Evolutionary conservation across 257 asterid species (phyloP).

Genomic region (Lavandula angustifolia): DNA sequence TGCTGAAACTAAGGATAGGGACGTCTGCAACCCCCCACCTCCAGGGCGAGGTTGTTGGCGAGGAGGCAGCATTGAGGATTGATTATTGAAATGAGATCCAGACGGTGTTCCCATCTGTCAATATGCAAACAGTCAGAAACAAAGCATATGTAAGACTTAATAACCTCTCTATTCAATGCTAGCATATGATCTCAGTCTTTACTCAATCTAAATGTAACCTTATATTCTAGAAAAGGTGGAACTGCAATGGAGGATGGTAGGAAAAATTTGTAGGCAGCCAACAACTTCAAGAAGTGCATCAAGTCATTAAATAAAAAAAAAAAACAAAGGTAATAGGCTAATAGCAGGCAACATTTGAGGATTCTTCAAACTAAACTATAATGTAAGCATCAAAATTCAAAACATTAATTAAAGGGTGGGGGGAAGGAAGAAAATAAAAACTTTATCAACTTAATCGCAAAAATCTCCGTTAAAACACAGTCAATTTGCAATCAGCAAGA

Average conservation of each 20-base stretch:
- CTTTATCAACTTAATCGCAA: slow-evolving; percentile 7
- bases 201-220: not conserved
- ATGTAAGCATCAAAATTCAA: not conserved
- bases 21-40: slow-evolving; percentile 57
- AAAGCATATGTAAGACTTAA: slow-evolving; percentile 14
- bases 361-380: not conserved
- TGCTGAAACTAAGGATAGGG: slow-evolving; percentile 67
- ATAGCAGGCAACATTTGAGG: not conserved
- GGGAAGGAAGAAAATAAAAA: not conserved
- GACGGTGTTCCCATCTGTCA: slow-evolving; percentile 60
- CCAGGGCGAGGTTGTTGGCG: slow-evolving; percentile 80
- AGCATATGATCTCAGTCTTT: not conserved
- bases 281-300: slow-evolving; percentile 4
- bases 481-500: slow-evolving; percentile 3
- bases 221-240: not conserved
- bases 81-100: slow-evolving; percentile 70
- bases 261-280: not conserved
- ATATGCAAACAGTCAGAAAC: slow-evolving; percentile 29
- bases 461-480: not conserved
- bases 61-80: slow-evolving; percentile 82
- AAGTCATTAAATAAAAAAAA: not conserved
- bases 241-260: not conserved
- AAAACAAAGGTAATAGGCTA: not conserved
- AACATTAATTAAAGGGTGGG: not conserved
- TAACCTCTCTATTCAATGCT: not conserved